A percentile compares a stretch with the other conserved stretches of the same genome.
These are phyloP conservation scores for Apodospora peruviana DNA, from an alignment of 495 filamentous ascomycete species.

Conservation along the genomic window DNA sequence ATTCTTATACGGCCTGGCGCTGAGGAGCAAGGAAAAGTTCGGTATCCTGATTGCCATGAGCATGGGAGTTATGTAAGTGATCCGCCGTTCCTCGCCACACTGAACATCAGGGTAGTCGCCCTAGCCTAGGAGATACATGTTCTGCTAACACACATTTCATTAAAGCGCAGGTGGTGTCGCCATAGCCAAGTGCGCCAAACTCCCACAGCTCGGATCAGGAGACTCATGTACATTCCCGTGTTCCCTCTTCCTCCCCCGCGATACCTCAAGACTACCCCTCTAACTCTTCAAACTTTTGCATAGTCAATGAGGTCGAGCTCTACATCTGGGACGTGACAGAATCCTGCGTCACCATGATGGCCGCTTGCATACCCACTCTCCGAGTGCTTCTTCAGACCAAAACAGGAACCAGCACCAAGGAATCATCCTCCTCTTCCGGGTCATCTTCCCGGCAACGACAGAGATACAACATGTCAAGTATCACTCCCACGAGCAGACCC, in stretches of 20 bases:
- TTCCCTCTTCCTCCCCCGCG: neutral
- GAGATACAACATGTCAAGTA: neutral
- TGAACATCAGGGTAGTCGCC: neutral
- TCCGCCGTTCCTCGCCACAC: no score
- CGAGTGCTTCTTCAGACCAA: slow-evolving; percentile 1
- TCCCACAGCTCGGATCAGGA: slow-evolving; percentile 2
- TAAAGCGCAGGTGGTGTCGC: slow-evolving; percentile 3
- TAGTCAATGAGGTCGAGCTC: slow-evolving; percentile 5
- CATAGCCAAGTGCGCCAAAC: slow-evolving; percentile 5
- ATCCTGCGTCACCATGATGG: slow-evolving; percentile 3
- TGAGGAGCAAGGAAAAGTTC: slow-evolving; percentile 24
- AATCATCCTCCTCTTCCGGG: neutral
- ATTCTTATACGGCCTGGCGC: slow-evolving; percentile 18
- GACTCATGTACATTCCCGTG: slow-evolving; percentile 5
- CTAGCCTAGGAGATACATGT: no score
- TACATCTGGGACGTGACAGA: slow-evolving; percentile 6
- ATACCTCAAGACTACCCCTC: neutral
- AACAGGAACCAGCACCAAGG: neutral
- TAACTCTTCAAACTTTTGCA: neutral
- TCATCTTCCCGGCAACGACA: neutral
- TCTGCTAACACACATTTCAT: neutral
- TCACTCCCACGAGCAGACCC: neutral
- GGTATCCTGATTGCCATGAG: slow-evolving; percentile 27
- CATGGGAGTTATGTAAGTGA: slow-evolving; percentile 12
- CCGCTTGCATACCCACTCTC: slow-evolving; percentile 4